Evolutionary conservation across 495 filamentous ascomycete species (phyloP).

Genomic region (Xylaria scruposa): DNA sequence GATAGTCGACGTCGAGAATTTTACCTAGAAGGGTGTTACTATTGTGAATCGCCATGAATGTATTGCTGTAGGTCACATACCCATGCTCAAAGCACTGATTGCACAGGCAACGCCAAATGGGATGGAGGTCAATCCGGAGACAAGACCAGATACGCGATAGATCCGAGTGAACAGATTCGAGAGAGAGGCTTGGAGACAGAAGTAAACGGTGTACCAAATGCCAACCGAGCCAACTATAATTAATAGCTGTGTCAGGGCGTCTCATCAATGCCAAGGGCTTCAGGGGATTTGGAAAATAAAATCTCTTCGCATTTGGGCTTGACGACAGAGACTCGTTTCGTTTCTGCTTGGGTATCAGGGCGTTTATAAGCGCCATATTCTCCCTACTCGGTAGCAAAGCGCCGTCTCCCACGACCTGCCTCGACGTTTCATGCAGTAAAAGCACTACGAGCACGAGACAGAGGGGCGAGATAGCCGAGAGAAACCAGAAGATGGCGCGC

Average conservation of each 20-base stretch:
- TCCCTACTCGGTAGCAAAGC: neutral
- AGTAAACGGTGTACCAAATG: slow-evolving; percentile 1
- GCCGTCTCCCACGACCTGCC: slow-evolving; percentile 29
- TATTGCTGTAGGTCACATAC: neutral
- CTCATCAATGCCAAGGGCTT: neutral
- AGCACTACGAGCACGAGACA: slow-evolving; percentile 10
- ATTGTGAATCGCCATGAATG: neutral
- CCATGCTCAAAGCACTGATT: slow-evolving; percentile 1
- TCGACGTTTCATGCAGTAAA: slow-evolving; percentile 16
- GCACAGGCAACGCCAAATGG: slow-evolving; percentile 21
- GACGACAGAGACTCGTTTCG: neutral
- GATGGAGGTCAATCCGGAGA: slow-evolving; percentile 12
- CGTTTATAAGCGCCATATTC: neutral
- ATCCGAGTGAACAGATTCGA: neutral
- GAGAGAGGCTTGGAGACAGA: slow-evolving; percentile 1
- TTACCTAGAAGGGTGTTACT: neutral
- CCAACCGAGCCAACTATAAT: neutral
- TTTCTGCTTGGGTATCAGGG: neutral
- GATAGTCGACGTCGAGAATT: slow-evolving; percentile 2
- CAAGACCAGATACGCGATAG: neutral
- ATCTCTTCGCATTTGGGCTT: neutral
- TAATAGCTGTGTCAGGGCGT: neutral
- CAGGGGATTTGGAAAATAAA: neutral
- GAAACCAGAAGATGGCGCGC: slow-evolving; percentile 9
- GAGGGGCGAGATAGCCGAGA: neutral